Conservation (phyloP, 169 alveolate species). For the Babesia divergens region DNA sequence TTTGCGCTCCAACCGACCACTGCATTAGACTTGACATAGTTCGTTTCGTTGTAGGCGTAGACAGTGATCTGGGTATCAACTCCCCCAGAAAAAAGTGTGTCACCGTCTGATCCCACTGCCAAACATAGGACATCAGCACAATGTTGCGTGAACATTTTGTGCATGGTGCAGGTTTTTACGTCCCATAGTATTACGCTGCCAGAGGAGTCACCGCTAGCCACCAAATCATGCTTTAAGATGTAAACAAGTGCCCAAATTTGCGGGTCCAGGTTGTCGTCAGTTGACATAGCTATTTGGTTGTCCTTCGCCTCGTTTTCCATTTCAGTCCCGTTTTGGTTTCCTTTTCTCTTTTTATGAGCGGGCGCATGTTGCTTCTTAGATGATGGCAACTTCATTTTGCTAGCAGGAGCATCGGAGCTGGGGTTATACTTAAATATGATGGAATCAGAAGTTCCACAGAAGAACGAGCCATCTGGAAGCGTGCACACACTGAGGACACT, state of each 20-base stretch:
- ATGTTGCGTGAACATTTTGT: conserved; percentile 50
- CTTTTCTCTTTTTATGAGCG: conserved; percentile 11
- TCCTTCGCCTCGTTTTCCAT: background rate
- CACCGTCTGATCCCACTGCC: conserved; percentile 36
- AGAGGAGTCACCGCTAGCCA: conserved; percentile 61
- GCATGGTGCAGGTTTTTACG: conserved; percentile 42
- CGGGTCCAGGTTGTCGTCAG: conserved; percentile 1
- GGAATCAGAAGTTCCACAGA: conserved; percentile 63
- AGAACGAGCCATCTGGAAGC: conserved; percentile 43
- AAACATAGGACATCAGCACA: conserved; percentile 51
- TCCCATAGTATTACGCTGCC: conserved; percentile 65
- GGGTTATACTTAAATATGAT: conserved; percentile 20
- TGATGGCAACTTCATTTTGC: conserved; percentile 23
- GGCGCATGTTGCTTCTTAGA: conserved; percentile 10
- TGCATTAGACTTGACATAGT: background rate
- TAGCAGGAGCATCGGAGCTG: background rate
- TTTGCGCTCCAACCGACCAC: conserved; percentile 48
- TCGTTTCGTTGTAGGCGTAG: conserved; percentile 47
- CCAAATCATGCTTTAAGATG: conserved; percentile 8
- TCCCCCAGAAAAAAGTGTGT: conserved; percentile 59
- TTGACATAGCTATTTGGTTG: background rate
- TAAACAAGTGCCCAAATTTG: conserved; percentile 57
- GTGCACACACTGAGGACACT: conserved; percentile 56
- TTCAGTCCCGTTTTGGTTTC: background rate
- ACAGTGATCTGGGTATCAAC: conserved; percentile 53